Percentiles rank a stretch among this genome's conserved stretches.
These are phyloP conservation scores for Sonneratia caseolaris DNA, from an alignment of 345 rosid species.

Conservation along the genomic window DNA sequence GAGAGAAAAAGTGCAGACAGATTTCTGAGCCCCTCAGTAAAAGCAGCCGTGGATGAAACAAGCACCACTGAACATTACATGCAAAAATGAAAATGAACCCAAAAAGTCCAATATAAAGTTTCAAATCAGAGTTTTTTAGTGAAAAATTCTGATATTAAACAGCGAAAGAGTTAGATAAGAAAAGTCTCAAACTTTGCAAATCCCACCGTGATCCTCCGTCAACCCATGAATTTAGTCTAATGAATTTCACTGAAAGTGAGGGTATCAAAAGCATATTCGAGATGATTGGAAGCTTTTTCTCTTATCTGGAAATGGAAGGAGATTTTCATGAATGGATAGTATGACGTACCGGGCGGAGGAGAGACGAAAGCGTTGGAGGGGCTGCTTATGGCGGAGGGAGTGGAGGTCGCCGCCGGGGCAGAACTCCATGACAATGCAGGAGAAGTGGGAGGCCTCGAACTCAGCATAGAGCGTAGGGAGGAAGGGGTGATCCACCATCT, in stretches of 20 bases:
- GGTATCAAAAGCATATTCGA: no score
- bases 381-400: conserved; percentile 63
- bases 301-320: no score
- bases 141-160: no score
- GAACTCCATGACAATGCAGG: conserved; percentile 91
- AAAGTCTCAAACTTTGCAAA: background rate
- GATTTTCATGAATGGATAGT: no score
- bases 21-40: background rate
- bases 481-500: conserved; percentile 93
- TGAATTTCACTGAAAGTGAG: no score
- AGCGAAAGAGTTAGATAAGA: no score
- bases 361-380: conserved; percentile 48
- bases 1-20: background rate
- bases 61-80: background rate
- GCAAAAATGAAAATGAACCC: background rate
- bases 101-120: no score
- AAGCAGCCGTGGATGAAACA: background rate
- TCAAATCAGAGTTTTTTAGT: no score
- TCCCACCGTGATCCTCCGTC: background rate
- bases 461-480: conserved; percentile 80
- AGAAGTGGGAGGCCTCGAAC: conserved; percentile 78
- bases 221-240: background rate
- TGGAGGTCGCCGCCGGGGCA: conserved; percentile 93
- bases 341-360: conserved; percentile 54
- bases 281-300: no score